Evolutionary conservation across 2,329 filamentous ascomycete species (phyloP), one percentile per base, ranked within the genome.

Genomic region (Sporothrix globosa): DNA sequence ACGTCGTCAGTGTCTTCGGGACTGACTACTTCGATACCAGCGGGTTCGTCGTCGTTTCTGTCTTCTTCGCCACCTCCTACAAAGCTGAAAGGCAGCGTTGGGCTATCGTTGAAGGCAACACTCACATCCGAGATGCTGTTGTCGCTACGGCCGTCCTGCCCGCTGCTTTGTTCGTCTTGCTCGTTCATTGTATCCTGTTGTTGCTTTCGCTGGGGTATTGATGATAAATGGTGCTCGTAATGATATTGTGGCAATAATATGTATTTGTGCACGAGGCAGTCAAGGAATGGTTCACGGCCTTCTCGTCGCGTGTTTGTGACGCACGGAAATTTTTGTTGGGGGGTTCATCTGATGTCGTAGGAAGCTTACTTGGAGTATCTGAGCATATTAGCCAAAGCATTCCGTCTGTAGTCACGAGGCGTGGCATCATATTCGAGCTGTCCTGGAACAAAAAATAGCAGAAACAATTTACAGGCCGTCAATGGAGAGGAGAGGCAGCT

Each of bases 41-140:
- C 13, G 14, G n/a, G 46, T 3, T 48, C n/a, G n/a, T 19, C 41
- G 39, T 4, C n/a, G 58, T 4, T 10, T 27, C n/a, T 13, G 39
- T 13, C 21, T 7, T 48, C 46, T 10, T 50, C 41, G 58, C 54
- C 30, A 11, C 17, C 9, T 4, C 54, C 6, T n/a, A 30, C 19
- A 41, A 50, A 50, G 44, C 61, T 65, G 44, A 65, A 24, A 11
- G 63, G 46, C 7, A 67, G 48, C 11, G 63, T 52, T 11, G 63
- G 48, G 39, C 58, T 46, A 17, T 46, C 39, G 41, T 63, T 46
- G 21, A 63, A 63, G 1, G 56, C n/a, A 24, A 17, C 34, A 14
- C 39, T 19, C 4, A 4, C 2, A 11, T 24, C 48, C 2, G 27
- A 52, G 30, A 21, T 34, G 19, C 24, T 30, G 30, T 7, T 30